A percentile compares a stretch with the other conserved stretches of the same genome.
phyloP scores from a whole-genome alignment of 2,329 filamentous ascomycete species.

The Hypoxylon sp. region DNA sequence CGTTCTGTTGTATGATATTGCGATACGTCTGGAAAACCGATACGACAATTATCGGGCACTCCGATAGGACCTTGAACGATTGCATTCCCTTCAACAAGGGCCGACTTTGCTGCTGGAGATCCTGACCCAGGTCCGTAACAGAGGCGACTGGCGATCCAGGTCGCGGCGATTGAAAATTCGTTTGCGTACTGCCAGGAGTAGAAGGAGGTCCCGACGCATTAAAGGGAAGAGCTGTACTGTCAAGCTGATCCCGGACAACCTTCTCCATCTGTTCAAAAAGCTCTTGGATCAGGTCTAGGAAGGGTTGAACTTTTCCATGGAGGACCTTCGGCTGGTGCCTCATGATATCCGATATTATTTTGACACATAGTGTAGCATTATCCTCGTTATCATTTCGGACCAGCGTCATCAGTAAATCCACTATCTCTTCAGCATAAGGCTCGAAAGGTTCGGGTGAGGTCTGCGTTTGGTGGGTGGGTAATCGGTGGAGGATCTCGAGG shows the following conservation, averaged over 20 bases:
- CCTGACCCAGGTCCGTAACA: slow-evolving; percentile 81
- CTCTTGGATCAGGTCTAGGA: slow-evolving; percentile 91
- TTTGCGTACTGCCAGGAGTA: slow-evolving; percentile 72
- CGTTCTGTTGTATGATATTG: slow-evolving; percentile 81
- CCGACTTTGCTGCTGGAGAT: slow-evolving; percentile 83
- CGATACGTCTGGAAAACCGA: slow-evolving; percentile 97
- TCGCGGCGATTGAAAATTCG: slow-evolving; percentile 86
- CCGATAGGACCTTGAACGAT: slow-evolving; percentile 97
- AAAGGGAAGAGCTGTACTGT: slow-evolving; percentile 73
- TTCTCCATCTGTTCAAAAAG: slow-evolving; percentile 96
- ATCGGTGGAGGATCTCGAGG: slow-evolving; percentile 91
- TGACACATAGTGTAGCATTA: slow-evolving; percentile 97
- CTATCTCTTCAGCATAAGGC: slow-evolving; percentile 86
- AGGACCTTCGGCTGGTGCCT: slow-evolving; percentile 90
- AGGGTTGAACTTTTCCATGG: slow-evolving; percentile 82
- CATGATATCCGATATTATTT: slow-evolving; percentile 97
- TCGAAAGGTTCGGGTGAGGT: slow-evolving; percentile 84
- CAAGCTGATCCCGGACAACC: slow-evolving; percentile 94
- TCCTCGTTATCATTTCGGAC: slow-evolving; percentile 96
- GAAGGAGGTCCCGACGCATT: slow-evolving; percentile 71
- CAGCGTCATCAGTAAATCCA: slow-evolving; percentile 89
- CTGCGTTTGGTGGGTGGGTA: slow-evolving; percentile 76
- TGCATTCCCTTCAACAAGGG: slow-evolving; percentile 93
- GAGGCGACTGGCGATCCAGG: slow-evolving; percentile 91
- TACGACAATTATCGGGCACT: slow-evolving; percentile 98